These are phyloP conservation scores for Phalaenopsis equestris DNA, from an alignment of 106 monocot genomes.

Conservation along the genomic window DNA sequence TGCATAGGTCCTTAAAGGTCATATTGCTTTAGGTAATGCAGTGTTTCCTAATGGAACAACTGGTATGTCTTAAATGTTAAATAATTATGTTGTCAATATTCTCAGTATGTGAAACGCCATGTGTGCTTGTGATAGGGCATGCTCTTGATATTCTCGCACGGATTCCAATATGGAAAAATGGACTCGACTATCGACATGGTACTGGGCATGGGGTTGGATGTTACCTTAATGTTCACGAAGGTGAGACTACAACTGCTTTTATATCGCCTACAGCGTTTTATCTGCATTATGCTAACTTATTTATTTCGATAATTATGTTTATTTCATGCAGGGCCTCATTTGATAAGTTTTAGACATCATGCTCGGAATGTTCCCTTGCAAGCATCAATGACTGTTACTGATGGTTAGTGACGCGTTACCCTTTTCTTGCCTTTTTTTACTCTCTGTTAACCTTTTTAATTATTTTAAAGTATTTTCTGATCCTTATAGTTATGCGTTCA, in stretches of 20 bases:
- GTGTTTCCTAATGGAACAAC: constrained; percentile 93
- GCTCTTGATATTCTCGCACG: constrained; percentile 93
- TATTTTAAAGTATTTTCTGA: background rate
- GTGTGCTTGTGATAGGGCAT: constrained; percentile 43
- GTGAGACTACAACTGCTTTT: constrained; percentile 18
- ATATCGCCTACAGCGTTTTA: background rate
- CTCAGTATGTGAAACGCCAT: background rate
- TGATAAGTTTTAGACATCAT: constrained; percentile 84
- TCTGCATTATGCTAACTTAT: background rate
- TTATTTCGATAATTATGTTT: constrained; percentile 7
- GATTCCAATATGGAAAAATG: constrained; percentile 79
- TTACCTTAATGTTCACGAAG: constrained; percentile 96
- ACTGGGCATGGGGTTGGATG: constrained; percentile 97
- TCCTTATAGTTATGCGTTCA: background rate
- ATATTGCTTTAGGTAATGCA: constrained; percentile 83
- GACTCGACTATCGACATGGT: constrained; percentile 96
- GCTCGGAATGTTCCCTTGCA: constrained; percentile 86
- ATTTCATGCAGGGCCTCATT: constrained; percentile 69
- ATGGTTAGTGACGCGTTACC: constrained; percentile 46
- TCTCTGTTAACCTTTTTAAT: background rate
- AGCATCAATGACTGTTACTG: constrained; percentile 90
- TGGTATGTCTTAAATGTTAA: constrained; percentile 32
- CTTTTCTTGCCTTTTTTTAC: background rate
- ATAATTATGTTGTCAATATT: background rate
- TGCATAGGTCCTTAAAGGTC: constrained; percentile 84